Evolutionary conservation across 2,329 filamentous ascomycete genomes (phyloP).

Genomic region (Cladosporium sp.): DNA sequence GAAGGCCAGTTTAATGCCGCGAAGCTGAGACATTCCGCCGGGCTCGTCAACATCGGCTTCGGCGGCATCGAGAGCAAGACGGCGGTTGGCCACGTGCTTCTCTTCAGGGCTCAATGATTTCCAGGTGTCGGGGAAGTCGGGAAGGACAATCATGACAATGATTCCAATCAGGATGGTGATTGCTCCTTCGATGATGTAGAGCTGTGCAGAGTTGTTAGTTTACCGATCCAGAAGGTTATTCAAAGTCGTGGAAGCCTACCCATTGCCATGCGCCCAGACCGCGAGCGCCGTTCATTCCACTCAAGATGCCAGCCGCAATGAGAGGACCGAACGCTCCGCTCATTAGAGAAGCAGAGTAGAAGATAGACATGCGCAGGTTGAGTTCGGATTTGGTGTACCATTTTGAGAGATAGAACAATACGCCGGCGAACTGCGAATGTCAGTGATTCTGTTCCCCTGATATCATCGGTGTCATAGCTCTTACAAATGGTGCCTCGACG

Average conservation of each 20-base stretch:
- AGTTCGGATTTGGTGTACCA: constrained; percentile 51
- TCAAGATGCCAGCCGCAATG: constrained; percentile 55
- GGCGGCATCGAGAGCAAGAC: constrained; percentile 46
- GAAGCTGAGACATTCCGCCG: constrained; percentile 43
- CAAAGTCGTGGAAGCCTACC: constrained; percentile 1
- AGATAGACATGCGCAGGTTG: constrained; percentile 44
- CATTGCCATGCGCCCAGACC: constrained; percentile 54
- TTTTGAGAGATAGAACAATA: constrained; percentile 40
- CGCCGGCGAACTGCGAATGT: constrained; percentile 34
- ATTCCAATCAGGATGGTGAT: constrained; percentile 50
- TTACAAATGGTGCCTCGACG: constrained; percentile 37
- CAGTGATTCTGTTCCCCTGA: not conserved
- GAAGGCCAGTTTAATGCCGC: constrained; percentile 47
- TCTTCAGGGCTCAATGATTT: constrained; percentile 47
- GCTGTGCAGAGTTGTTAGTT: constrained; percentile 33
- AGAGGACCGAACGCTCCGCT: constrained; percentile 48
- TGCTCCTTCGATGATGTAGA: constrained; percentile 47
- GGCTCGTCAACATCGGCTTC: constrained; percentile 45
- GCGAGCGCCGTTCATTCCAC: constrained; percentile 53
- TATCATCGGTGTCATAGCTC: not conserved
- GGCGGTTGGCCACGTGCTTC: constrained; percentile 46
- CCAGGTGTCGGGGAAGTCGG: constrained; percentile 49
- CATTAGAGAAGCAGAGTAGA: constrained; percentile 48
- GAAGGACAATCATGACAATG: constrained; percentile 48
- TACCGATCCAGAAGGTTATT: constrained; percentile 23